phyloP scores from a whole-genome alignment of 768 basidiomycete genomes.

The Royoungia palumana region DNA sequence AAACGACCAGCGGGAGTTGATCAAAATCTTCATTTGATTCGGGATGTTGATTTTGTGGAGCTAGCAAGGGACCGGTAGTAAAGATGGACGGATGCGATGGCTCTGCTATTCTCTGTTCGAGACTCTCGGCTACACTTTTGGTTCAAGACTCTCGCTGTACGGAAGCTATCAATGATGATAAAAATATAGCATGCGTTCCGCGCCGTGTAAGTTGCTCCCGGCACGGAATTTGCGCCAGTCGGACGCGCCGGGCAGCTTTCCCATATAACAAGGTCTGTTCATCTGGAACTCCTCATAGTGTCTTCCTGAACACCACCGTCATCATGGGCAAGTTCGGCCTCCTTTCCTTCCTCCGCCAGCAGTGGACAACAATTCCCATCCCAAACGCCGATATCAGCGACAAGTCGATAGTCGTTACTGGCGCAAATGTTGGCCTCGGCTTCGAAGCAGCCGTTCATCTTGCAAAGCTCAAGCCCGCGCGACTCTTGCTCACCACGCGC shows the following conservation, averaged over 20 bases:
- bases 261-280: too few relatives aligned
- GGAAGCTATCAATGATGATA: conserved; percentile 1
- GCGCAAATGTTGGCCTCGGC: conserved; percentile 31
- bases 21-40: not conserved
- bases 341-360: conserved; percentile 22
- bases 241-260: too few relatives aligned
- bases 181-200: not conserved
- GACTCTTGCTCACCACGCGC: conserved; percentile 25
- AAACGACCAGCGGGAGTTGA: not conserved
- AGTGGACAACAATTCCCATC: conserved; percentile 27
- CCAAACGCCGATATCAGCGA: conserved; percentile 17
- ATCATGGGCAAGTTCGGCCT: conserved; percentile 25
- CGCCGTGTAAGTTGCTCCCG: too few relatives aligned
- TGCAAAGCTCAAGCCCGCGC: conserved; percentile 23
- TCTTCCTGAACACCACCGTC: conserved; percentile 1
- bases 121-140: too few relatives aligned
- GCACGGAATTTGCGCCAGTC: too few relatives aligned
- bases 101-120: not conserved
- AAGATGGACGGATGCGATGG: not conserved
- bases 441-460: conserved; percentile 28
- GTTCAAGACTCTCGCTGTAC: not conserved
- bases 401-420: conserved; percentile 24
- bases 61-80: not conserved
- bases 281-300: too few relatives aligned
- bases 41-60: not conserved